A percentile compares a stretch with the other conserved stretches of the same genome.
Evolutionary conservation across 108 stramenopile species (phyloP).

Genomic region (Craspedostauros australis): DNA sequence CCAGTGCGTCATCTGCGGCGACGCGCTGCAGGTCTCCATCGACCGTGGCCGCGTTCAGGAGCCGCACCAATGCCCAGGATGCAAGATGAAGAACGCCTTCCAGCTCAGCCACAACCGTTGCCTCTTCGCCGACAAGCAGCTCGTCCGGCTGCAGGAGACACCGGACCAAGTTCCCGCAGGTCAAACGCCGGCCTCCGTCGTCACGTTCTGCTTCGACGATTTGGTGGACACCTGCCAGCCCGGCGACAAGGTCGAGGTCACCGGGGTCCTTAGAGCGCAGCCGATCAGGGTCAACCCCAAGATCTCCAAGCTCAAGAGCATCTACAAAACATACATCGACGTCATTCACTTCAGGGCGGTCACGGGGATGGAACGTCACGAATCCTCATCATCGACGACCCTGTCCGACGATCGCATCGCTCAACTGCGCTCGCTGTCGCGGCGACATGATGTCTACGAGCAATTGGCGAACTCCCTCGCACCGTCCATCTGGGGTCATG

Average conservation of each 20-base stretch:
- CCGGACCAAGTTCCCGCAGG: conserved; percentile 98
- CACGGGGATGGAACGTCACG: conserved; percentile 35
- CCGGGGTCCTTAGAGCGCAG: conserved; percentile 94
- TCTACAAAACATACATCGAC: conserved; percentile 98
- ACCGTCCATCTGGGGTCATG: conserved; percentile 98
- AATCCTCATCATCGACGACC: conserved; percentile 11
- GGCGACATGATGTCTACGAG: conserved; percentile 79
- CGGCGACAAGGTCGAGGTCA: conserved; percentile 96
- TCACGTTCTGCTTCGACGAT: conserved; percentile 95
- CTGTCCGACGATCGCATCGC: conserved; percentile 56
- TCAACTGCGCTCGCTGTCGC: conserved; percentile 66
- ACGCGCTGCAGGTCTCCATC: conserved; percentile 72
- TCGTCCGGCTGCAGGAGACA: conserved; percentile 95
- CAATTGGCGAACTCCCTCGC: conserved; percentile 80
- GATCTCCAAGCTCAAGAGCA: conserved; percentile 77
- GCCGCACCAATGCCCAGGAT: conserved; percentile 72
- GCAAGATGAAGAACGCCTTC: conserved; percentile 62
- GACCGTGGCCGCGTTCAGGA: conserved; percentile 94
- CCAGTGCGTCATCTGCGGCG: conserved; percentile 84
- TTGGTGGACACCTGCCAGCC: conserved; percentile 94
- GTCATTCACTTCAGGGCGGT: conserved; percentile 90
- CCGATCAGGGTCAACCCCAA: conserved; percentile 87
- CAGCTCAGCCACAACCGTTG: conserved; percentile 92
- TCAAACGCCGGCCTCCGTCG: conserved; percentile 94
- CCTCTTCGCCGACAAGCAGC: conserved; percentile 95